Conservation (phyloP, 202 grass and related monocot species). For the Hordeum pubiflorum region DNA sequence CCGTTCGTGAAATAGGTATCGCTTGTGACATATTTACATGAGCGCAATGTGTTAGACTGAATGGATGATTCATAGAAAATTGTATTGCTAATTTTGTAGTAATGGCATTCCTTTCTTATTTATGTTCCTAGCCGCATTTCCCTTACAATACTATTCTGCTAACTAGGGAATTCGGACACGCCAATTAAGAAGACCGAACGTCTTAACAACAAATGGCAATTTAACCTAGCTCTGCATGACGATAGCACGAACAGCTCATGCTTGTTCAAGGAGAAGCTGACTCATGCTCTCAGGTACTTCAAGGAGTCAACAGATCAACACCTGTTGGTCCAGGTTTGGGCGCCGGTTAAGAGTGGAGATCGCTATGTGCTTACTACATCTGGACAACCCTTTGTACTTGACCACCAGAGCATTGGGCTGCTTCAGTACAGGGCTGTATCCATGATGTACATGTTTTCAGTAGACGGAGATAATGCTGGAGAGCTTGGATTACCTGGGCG, state of each 20-base stretch:
- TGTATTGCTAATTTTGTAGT: background rate
- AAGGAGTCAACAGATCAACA: constrained; percentile 90
- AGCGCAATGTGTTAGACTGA: background rate
- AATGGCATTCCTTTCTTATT: background rate
- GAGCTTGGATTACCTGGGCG: constrained; percentile 80
- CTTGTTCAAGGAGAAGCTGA: constrained; percentile 72
- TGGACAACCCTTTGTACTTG: constrained; percentile 85
- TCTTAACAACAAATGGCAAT: constrained; percentile 36
- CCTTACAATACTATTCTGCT: constrained; percentile 16
- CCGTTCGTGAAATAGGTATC: constrained; percentile 11
- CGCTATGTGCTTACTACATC: constrained; percentile 80
- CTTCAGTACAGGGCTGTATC: constrained; percentile 86
- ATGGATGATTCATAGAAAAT: background rate
- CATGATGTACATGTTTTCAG: constrained; percentile 76
- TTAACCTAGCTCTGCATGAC: constrained; percentile 40
- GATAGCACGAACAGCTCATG: constrained; percentile 38
- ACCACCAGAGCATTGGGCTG: constrained; percentile 57
- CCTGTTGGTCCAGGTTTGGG: constrained; percentile 86
- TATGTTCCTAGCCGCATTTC: background rate
- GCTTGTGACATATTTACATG: background rate
- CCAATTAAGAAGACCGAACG: constrained; percentile 38
- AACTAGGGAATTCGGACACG: constrained; percentile 43
- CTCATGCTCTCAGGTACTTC: constrained; percentile 78
- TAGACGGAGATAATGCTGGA: constrained; percentile 53
- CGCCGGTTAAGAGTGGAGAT: constrained; percentile 70